phyloP scores from a whole-genome alignment of 208 protist species.

The Trypanosoma lewisi region DNA sequence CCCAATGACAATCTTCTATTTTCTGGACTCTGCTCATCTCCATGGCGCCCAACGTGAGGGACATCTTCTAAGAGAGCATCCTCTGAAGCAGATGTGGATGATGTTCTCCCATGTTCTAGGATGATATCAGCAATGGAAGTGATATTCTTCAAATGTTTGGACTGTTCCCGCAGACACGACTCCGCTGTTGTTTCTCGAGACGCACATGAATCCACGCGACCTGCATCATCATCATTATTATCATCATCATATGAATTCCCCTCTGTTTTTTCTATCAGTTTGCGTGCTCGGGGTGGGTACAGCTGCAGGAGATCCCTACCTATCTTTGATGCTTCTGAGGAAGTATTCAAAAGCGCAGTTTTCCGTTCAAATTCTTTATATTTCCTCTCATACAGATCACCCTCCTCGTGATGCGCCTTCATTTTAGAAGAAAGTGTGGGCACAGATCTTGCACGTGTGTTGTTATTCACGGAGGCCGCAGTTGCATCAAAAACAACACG shows the following conservation, averaged over 20 bases:
- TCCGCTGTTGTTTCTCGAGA: not conserved
- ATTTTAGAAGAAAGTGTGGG: not conserved
- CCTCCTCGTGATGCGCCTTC: not conserved
- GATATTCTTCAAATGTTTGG: not conserved
- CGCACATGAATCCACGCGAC: not conserved
- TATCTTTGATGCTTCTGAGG: not conserved
- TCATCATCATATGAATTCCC: not conserved
- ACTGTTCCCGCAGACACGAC: not conserved
- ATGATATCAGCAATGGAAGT: not conserved
- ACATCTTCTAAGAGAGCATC: not conserved
- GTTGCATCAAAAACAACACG: conserved; percentile 11
- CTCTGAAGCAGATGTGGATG: not conserved
- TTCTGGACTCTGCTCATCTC: not conserved
- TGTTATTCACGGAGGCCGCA: too few species aligned
- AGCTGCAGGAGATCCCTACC: not conserved
- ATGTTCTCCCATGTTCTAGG: not conserved
- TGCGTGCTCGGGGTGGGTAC: not conserved
- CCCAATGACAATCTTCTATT: not conserved
- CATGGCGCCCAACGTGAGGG: not conserved
- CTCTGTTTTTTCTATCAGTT: not conserved
- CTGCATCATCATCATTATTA: too few species aligned
- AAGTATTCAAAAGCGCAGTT: too few species aligned
- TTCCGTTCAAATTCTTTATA: conserved; percentile 4
- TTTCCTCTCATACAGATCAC: not conserved
- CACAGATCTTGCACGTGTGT: too few species aligned